A percentile compares a stretch with the other conserved stretches of the same genome.
phyloP scores from a whole-genome alignment of 768 basidiomycete genomes.

The Lactarius pseudohatsudake region DNA sequence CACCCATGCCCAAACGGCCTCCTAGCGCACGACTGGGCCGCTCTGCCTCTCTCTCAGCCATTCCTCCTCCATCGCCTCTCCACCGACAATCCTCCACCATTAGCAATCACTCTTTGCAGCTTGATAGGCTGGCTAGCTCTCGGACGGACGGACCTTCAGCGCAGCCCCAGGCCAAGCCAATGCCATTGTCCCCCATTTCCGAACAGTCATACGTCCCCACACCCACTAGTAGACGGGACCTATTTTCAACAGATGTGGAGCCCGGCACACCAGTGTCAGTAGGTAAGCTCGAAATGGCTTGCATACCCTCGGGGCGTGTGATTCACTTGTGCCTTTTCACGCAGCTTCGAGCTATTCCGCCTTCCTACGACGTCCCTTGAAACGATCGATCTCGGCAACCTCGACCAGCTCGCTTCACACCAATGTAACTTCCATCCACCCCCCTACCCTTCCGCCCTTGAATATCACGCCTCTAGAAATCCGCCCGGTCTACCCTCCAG shows the following conservation, averaged over 20 bases:
- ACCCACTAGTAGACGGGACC: slow-evolving; percentile 37
- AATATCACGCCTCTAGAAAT: slow-evolving; percentile 25
- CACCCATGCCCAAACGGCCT: slow-evolving; percentile 21
- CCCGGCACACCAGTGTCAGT: slow-evolving; percentile 32
- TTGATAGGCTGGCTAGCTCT: slow-evolving; percentile 32
- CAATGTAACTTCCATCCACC: slow-evolving; percentile 48
- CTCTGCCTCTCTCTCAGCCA: slow-evolving; percentile 27
- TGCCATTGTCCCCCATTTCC: slow-evolving; percentile 58
- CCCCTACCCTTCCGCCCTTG: slow-evolving; percentile 56
- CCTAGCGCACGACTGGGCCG: slow-evolving; percentile 25
- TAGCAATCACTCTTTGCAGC: slow-evolving; percentile 46
- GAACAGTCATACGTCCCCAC: slow-evolving; percentile 66
- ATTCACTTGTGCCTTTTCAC: slow-evolving; percentile 5
- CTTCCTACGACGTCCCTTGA: slow-evolving; percentile 64
- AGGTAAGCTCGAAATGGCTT: slow-evolving; percentile 36
- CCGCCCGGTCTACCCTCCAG: slow-evolving; percentile 23
- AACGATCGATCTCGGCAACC: slow-evolving; percentile 62
- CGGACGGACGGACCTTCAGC: slow-evolving; percentile 31
- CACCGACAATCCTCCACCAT: slow-evolving; percentile 33
- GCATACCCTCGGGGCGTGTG: neutral
- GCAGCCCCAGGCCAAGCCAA: slow-evolving; percentile 34
- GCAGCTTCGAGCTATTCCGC: slow-evolving; percentile 41
- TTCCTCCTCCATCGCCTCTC: slow-evolving; percentile 31
- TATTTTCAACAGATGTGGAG: slow-evolving; percentile 25
- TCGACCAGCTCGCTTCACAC: slow-evolving; percentile 43